A percentile compares a stretch with the other conserved stretches of the same genome.
Conservation (phyloP, 805 yeast genomes). For the Myxozyma neotropica region DNA sequence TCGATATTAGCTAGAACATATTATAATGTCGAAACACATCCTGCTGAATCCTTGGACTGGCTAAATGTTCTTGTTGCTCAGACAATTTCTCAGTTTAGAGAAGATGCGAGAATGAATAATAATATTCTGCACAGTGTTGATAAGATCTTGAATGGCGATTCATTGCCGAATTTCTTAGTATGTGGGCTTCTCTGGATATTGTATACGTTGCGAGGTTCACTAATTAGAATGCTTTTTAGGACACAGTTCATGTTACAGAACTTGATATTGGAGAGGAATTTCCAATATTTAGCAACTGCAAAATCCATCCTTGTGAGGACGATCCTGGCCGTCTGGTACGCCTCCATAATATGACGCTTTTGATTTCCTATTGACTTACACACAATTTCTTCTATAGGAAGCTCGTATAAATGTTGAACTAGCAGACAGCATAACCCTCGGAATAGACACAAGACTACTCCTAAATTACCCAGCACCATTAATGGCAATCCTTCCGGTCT, state of each 20-base stretch:
- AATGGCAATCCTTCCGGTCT: slow-evolving; percentile 85
- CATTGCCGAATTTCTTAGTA: slow-evolving; percentile 71
- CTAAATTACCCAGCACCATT: slow-evolving; percentile 81
- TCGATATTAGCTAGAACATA: slow-evolving; percentile 84
- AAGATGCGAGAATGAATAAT: slow-evolving; percentile 85
- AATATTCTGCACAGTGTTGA: slow-evolving; percentile 80
- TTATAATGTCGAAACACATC: slow-evolving; percentile 84
- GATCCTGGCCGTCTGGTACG: slow-evolving; percentile 48
- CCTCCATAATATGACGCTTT: not conserved
- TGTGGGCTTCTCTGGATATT: not conserved
- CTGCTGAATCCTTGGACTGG: slow-evolving; percentile 94
- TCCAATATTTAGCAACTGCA: slow-evolving; percentile 92
- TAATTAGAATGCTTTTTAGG: slow-evolving; percentile 41
- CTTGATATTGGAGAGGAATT: slow-evolving; percentile 92
- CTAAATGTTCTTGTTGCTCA: slow-evolving; percentile 93
- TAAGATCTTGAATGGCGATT: slow-evolving; percentile 60
- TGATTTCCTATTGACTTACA: too few relatives aligned
- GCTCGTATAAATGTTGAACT: slow-evolving; percentile 91
- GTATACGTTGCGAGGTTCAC: not conserved
- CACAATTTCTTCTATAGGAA: slow-evolving; percentile 48
- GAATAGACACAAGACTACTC: slow-evolving; percentile 76
- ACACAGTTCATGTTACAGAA: slow-evolving; percentile 75
- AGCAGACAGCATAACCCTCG: slow-evolving; percentile 82
- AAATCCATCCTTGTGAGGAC: slow-evolving; percentile 65
- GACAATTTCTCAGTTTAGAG: slow-evolving; percentile 78